These are phyloP conservation scores for Starmerella sp. DNA, from an alignment of 805 yeast genomes.

Conservation along the genomic window DNA sequence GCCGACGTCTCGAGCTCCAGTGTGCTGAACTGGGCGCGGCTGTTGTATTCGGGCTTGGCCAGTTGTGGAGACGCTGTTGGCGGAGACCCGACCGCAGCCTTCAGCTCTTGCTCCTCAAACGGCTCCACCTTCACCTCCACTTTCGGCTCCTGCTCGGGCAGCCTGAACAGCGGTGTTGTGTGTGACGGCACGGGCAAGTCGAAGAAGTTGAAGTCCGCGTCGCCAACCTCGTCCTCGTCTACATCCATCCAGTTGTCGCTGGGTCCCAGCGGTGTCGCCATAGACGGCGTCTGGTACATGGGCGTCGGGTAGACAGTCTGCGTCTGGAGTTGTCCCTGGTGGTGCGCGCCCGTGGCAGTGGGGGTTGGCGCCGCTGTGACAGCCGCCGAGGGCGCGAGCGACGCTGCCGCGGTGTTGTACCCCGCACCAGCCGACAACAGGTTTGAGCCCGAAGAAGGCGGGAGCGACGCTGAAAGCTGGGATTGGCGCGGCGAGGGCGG, in stretches of 20 bases:
- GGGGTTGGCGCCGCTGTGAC: constrained; percentile 7
- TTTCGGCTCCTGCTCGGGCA: background rate
- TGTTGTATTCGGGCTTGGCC: constrained; percentile 7
- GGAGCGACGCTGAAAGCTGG: background rate
- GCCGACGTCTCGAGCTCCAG: constrained; percentile 54
- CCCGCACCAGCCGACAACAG: background rate
- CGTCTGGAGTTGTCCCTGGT: background rate
- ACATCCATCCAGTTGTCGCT: constrained; percentile 14
- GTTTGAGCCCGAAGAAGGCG: background rate
- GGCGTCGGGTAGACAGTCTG: constrained; percentile 13
- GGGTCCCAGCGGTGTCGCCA: constrained; percentile 2
- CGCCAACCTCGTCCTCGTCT: constrained; percentile 28
- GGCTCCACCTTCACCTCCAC: background rate
- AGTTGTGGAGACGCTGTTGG: background rate
- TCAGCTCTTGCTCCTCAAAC: background rate
- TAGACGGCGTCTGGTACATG: constrained; percentile 14
- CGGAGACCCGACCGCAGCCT: background rate
- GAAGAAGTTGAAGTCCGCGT: constrained; percentile 35
- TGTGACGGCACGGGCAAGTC: constrained; percentile 21
- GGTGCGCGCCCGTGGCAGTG: background rate
- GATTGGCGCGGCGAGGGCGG: constrained; percentile 17
- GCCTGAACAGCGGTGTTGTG: background rate
- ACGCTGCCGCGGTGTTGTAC: background rate
- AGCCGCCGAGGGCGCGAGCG: constrained; percentile 7
- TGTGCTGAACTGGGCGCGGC: constrained; percentile 68